These are phyloP conservation scores for Onygenales sp. DNA, from an alignment of 2,329 filamentous ascomycete genomes.

Conservation along the genomic window DNA sequence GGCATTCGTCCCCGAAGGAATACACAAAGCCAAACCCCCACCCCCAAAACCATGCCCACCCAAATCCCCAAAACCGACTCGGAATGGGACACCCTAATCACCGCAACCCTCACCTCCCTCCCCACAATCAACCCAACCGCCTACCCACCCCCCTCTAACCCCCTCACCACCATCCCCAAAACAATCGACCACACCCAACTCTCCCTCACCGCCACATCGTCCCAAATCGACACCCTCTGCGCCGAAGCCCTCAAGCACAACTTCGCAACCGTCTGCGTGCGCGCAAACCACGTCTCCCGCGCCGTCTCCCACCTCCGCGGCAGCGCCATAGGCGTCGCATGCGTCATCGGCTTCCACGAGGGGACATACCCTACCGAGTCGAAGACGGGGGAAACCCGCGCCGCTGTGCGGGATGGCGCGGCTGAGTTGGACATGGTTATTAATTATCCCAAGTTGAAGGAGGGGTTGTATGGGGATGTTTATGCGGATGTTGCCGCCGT, in stretches of 20 bases:
- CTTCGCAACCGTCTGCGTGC: slow-evolving; percentile 47
- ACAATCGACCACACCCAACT: slow-evolving; percentile 37
- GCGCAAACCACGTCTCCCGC: slow-evolving; percentile 42
- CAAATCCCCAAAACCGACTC: slow-evolving; percentile 18
- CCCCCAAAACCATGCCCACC: neutral
- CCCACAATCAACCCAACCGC: slow-evolving; percentile 13
- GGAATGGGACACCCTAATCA: slow-evolving; percentile 25
- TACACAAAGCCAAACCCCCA: neutral
- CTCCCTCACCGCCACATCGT: slow-evolving; percentile 31
- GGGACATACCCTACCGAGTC: slow-evolving; percentile 43
- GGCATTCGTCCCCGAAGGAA: too few species aligned
- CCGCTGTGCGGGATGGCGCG: slow-evolving; percentile 42
- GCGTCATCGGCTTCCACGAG: slow-evolving; percentile 52
- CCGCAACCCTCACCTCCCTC: slow-evolving; percentile 16
- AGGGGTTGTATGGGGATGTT: slow-evolving; percentile 38
- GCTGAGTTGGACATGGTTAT: slow-evolving; percentile 51
- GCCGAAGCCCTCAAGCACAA: slow-evolving; percentile 40
- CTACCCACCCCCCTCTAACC: slow-evolving; percentile 17
- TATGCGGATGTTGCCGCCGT: slow-evolving; percentile 46
- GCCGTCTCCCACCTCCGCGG: slow-evolving; percentile 40
- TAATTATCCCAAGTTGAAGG: slow-evolving; percentile 42
- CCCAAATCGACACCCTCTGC: slow-evolving; percentile 46
- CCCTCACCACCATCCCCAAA: slow-evolving; percentile 17
- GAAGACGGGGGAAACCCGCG: slow-evolving; percentile 44
- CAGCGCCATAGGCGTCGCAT: slow-evolving; percentile 43